These are phyloP conservation scores for Ceratocystis cacaofunesta DNA, from an alignment of 2,329 filamentous ascomycete genomes.

Conservation along the genomic window DNA sequence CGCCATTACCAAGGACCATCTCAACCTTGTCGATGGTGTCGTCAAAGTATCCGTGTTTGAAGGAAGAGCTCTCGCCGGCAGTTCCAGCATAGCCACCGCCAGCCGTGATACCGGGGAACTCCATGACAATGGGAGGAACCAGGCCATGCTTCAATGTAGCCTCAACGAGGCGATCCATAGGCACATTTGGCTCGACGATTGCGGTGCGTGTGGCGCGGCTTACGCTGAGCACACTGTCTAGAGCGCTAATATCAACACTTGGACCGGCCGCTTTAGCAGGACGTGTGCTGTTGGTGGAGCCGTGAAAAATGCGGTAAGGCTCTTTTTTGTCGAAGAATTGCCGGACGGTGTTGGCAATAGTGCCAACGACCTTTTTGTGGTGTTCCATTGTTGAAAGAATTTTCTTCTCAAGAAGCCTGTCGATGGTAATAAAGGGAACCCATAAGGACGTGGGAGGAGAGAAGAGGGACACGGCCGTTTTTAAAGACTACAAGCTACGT, in stretches of 20 bases:
- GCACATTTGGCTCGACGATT: slow-evolving; percentile 60
- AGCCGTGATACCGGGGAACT: slow-evolving; percentile 61
- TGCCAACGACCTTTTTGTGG: slow-evolving; percentile 34
- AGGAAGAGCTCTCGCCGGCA: slow-evolving; percentile 54
- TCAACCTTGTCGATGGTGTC: slow-evolving; percentile 48
- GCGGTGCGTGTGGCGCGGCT: slow-evolving; percentile 41
- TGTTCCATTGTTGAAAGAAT: slow-evolving; percentile 29
- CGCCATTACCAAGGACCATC: slow-evolving; percentile 54
- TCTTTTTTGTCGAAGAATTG: slow-evolving; percentile 33
- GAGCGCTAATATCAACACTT: slow-evolving; percentile 49
- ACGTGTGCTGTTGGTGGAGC: slow-evolving; percentile 61
- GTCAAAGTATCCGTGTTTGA: slow-evolving; percentile 58
- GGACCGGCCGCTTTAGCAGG: slow-evolving; percentile 28
- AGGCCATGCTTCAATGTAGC: slow-evolving; percentile 49
- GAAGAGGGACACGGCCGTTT: not conserved
- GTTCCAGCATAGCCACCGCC: slow-evolving; percentile 59
- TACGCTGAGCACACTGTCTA: slow-evolving; percentile 50
- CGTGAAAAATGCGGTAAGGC: slow-evolving; percentile 63
- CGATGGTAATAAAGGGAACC: not conserved
- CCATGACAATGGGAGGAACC: slow-evolving; percentile 58
- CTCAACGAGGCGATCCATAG: slow-evolving; percentile 57
- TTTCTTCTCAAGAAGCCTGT: not conserved
- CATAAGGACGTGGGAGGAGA: not conserved
- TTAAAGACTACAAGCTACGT: not conserved
- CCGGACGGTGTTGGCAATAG: slow-evolving; percentile 34